Evolutionary conservation across 805 yeast genomes (phyloP).

Genomic region (Candida chauliodis): DNA sequence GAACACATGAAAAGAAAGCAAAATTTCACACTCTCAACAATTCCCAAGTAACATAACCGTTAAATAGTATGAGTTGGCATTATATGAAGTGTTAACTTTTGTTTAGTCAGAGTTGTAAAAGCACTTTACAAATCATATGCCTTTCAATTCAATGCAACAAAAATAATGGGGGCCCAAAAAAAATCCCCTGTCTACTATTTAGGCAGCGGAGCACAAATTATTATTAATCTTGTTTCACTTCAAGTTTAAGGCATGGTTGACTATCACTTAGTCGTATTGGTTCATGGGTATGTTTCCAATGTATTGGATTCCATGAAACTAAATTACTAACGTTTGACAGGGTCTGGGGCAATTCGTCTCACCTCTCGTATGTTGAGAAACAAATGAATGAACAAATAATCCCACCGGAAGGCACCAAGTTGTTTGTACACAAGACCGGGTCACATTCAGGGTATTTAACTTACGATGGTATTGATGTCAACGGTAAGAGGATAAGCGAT

Average conservation of each 20-base stretch:
- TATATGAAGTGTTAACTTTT: too few relatives aligned
- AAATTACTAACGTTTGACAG: slow-evolving; percentile 18
- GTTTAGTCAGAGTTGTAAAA: too few relatives aligned
- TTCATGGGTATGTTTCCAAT: slow-evolving; percentile 61
- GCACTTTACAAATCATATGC: too few relatives aligned
- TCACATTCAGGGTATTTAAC: slow-evolving; percentile 74
- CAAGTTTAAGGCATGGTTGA: slow-evolving; percentile 22
- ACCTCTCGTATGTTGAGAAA: slow-evolving; percentile 57
- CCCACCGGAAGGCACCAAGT: slow-evolving; percentile 18
- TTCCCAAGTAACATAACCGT: too few relatives aligned
- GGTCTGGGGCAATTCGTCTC: slow-evolving; percentile 69
- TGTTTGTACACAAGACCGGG: slow-evolving; percentile 46
- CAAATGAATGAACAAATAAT: slow-evolving; percentile 36
- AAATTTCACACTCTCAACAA: too few relatives aligned
- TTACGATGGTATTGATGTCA: slow-evolving; percentile 82
- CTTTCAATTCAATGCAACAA: too few relatives aligned
- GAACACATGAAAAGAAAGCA: too few relatives aligned
- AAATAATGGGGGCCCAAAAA: not conserved
- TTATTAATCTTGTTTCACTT: too few relatives aligned
- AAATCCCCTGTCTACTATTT: not conserved
- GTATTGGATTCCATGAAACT: slow-evolving; percentile 1
- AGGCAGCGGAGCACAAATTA: too few relatives aligned
- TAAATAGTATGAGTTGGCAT: too few relatives aligned
- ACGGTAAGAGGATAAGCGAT: slow-evolving; percentile 70
- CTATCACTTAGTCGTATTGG: slow-evolving; percentile 64